These are phyloP conservation scores for Sclerotiophoma versabilis DNA, from an alignment of 2,329 filamentous ascomycete genomes.

Conservation along the genomic window DNA sequence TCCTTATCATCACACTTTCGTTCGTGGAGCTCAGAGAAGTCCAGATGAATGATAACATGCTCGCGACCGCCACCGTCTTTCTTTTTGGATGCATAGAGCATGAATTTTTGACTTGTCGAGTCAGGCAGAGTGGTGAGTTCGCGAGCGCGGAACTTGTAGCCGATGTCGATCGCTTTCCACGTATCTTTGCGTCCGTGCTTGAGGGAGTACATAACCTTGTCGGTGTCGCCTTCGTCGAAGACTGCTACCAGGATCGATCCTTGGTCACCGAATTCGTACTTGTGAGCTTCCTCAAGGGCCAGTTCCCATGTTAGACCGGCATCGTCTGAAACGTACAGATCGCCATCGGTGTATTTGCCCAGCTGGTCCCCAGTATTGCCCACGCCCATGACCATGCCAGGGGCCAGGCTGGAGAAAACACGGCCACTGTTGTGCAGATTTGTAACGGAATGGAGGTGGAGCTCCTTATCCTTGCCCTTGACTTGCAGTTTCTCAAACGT, in stretches of 20 bases:
- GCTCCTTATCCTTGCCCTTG: slow-evolving; percentile 67
- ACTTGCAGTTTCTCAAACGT: slow-evolving; percentile 78
- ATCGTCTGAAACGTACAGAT: slow-evolving; percentile 88
- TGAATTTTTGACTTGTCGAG: slow-evolving; percentile 89
- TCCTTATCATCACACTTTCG: slow-evolving; percentile 77
- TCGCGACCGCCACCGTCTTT: slow-evolving; percentile 57
- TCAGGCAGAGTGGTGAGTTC: slow-evolving; percentile 88
- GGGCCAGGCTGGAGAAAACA: slow-evolving; percentile 91
- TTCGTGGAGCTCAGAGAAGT: slow-evolving; percentile 84
- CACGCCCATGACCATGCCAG: slow-evolving; percentile 91
- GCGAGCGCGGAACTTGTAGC: slow-evolving; percentile 72
- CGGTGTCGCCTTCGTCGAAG: slow-evolving; percentile 68
- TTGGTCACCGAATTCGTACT: slow-evolving; percentile 95
- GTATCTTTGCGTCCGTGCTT: slow-evolving; percentile 77
- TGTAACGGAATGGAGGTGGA: slow-evolving; percentile 94
- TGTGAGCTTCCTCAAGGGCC: slow-evolving; percentile 80
- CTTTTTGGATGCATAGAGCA: slow-evolving; percentile 69
- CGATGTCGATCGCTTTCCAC: slow-evolving; percentile 77
- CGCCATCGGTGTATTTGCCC: slow-evolving; percentile 73
- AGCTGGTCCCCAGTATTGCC: slow-evolving; percentile 86
- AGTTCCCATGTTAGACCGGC: slow-evolving; percentile 85
- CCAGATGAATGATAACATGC: slow-evolving; percentile 75
- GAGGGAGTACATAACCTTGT: slow-evolving; percentile 77
- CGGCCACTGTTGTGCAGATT: slow-evolving; percentile 81
- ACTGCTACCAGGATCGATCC: slow-evolving; percentile 88